Evolutionary conservation across 2,329 filamentous ascomycete species (phyloP), one percentile per base, ranked within the genome.

Genomic region (Ophiosphaerella korrae): DNA sequence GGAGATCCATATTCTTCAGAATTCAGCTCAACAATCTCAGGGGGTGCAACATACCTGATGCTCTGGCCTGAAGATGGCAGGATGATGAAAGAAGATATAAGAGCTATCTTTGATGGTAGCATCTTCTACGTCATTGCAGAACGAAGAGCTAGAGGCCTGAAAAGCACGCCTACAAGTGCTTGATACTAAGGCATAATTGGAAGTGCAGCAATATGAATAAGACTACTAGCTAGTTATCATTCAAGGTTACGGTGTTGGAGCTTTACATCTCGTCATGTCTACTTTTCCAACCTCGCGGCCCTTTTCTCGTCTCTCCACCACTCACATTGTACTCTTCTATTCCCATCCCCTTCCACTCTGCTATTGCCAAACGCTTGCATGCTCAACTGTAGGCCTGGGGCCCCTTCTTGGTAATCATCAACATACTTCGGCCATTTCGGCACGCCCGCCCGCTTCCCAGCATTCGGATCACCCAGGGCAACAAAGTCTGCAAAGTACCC

Each of bases 31-130:
- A n/a, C 14, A 16, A 2, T 39, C 7, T 3, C 60, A 75, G 77
- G 77, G 76, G 58, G 76, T 2, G 80, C 79, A 0, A 79, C 79
- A 0, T 83, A 80, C 49, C 59, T 84, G 13, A 70, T 86, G 38
- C 68, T 84, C 5, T 81, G 78, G 78, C 82, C 83, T 0, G 75
- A 78, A 35, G 81, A 86, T 61, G 83, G 83, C 0, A 72, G 74
- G 43, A 77, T 85, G 70, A 75, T 69, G 61, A 86, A 86, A 68
- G 82, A 86, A 39, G 83, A 86, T 45, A 74, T 83, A 14, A 65
- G 80, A n/a, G 63, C 76, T 7, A 70, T 82, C 5, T 83, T 78
- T 57, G 80, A 83, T 63, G 80, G 81, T 7, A 81, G 79, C 62
- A 73, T 82, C 36, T 82, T 81, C 55, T 78, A 79, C 16, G 57